A percentile compares a stretch with the other conserved stretches of the same genome.
phyloP scores from a whole-genome alignment of 176 grass and related monocot genomes.

The Eragrostis curvula region DNA sequence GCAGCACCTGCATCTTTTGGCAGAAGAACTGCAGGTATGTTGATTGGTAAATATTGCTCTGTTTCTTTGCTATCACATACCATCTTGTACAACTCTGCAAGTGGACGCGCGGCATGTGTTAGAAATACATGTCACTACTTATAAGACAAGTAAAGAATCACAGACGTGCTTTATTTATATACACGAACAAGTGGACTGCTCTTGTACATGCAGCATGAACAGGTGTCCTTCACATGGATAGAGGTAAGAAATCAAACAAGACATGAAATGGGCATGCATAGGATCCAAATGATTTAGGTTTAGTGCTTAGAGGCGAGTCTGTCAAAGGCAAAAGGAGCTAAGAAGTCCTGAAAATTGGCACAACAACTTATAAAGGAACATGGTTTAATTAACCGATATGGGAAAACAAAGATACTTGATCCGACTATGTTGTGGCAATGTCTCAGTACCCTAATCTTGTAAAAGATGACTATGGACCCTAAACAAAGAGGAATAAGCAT shows the following conservation, averaged over 20 bases:
- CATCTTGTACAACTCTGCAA: slow-evolving; percentile 99
- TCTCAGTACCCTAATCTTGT: neutral
- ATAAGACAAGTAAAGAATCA: neutral
- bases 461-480: slow-evolving; percentile 10
- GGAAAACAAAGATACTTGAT: slow-evolving; percentile 20
- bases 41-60: slow-evolving; percentile 58
- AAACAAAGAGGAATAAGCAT: neutral
- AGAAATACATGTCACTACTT: neutral
- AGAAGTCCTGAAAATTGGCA: too few relatives aligned
- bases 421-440: neutral
- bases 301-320: neutral
- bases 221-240: slow-evolving; percentile 18
- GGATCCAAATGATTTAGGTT: slow-evolving; percentile 12
- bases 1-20: slow-evolving; percentile 79
- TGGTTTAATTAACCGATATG: neutral
- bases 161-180: slow-evolving; percentile 12
- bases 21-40: slow-evolving; percentile 87
- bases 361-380: too few relatives aligned
- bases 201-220: slow-evolving; percentile 6
- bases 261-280: neutral
- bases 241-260: slow-evolving; percentile 7
- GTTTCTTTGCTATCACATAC: slow-evolving; percentile 88
- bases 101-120: neutral
- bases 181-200: neutral
- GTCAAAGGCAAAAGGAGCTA: too few relatives aligned